Evolutionary conservation across 108 stramenopile genomes (phyloP).

Genomic region (Pseudonitzschia multiseries): DNA sequence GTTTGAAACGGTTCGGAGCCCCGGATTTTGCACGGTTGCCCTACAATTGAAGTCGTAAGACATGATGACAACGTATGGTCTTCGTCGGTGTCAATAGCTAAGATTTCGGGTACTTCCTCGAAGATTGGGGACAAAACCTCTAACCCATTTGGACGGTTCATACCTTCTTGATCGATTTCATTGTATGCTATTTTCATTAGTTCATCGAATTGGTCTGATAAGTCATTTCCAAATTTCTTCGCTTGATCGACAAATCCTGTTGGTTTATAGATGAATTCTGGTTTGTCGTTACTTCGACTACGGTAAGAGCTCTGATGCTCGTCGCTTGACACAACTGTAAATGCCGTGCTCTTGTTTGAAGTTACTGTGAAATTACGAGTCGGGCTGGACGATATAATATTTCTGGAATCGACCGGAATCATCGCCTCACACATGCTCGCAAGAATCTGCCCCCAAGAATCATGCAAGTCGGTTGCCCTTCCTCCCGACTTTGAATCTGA

Average conservation of each 20-base stretch:
- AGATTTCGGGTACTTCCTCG: background rate
- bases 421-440: slow-evolving; percentile 21
- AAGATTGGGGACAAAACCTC: background rate
- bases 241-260: slow-evolving; percentile 13
- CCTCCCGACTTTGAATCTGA: background rate
- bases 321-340: slow-evolving; percentile 2
- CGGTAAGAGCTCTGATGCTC: background rate
- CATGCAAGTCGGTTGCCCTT: slow-evolving; percentile 2
- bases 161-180: background rate
- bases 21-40: background rate
- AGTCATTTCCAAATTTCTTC: slow-evolving; percentile 12
- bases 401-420: background rate
- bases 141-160: background rate
- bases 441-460: slow-evolving; percentile 22
- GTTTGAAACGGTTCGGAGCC: background rate
- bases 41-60: slow-evolving; percentile 8
- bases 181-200: slow-evolving; percentile 24
- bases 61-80: slow-evolving; percentile 3
- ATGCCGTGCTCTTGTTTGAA: background rate
- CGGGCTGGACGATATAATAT: slow-evolving; percentile 2
- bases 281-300: background rate
- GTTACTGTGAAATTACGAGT: background rate
- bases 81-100: background rate
- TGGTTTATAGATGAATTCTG: background rate
- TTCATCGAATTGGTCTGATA: slow-evolving; percentile 29